These are phyloP conservation scores for Alternaria postmessia DNA, from an alignment of 2,329 filamentous ascomycete species.

Conservation along the genomic window DNA sequence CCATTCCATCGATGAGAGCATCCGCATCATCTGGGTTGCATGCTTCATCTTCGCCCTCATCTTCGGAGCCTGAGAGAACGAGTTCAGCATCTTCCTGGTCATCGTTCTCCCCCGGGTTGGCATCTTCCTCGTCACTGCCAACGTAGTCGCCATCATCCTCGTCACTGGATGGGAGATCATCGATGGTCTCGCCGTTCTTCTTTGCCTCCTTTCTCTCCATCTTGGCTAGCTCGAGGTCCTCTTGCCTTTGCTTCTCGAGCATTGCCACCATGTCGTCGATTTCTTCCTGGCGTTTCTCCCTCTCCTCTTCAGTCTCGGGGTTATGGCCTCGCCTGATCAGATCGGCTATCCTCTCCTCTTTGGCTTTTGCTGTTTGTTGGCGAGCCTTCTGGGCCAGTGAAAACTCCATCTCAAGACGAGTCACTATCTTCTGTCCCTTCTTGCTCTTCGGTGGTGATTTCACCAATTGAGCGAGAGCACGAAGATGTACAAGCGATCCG, in stretches of 20 bases:
- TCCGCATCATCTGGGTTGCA: conserved; percentile 38
- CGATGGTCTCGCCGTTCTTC: conserved; percentile 60
- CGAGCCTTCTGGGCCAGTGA: conserved; percentile 75
- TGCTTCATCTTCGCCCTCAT: conserved; percentile 37
- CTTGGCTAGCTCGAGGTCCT: conserved; percentile 80
- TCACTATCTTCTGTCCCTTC: conserved; percentile 66
- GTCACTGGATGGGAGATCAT: conserved; percentile 58
- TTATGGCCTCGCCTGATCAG: conserved; percentile 81
- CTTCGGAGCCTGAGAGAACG: conserved; percentile 37
- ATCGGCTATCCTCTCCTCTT: conserved; percentile 77
- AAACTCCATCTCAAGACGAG: conserved; percentile 71
- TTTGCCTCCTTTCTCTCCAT: conserved; percentile 78
- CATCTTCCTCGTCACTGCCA: conserved; percentile 57
- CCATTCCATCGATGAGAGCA: conserved; percentile 52
- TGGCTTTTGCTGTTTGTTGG: conserved; percentile 79
- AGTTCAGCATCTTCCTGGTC: conserved; percentile 40
- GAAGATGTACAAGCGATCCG: conserved; percentile 71
- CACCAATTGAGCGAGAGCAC: conserved; percentile 75
- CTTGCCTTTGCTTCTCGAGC: conserved; percentile 80
- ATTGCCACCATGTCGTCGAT: conserved; percentile 76
- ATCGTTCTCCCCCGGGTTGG: conserved; percentile 51
- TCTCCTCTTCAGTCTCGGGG: conserved; percentile 85
- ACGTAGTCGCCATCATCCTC: conserved; percentile 64
- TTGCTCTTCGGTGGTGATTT: conserved; percentile 64
- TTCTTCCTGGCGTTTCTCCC: conserved; percentile 79